Base-by-base conservation (phyloP, 2,329 filamentous ascomycete genomes). In the Talaromyces amestolkiae region DNA sequence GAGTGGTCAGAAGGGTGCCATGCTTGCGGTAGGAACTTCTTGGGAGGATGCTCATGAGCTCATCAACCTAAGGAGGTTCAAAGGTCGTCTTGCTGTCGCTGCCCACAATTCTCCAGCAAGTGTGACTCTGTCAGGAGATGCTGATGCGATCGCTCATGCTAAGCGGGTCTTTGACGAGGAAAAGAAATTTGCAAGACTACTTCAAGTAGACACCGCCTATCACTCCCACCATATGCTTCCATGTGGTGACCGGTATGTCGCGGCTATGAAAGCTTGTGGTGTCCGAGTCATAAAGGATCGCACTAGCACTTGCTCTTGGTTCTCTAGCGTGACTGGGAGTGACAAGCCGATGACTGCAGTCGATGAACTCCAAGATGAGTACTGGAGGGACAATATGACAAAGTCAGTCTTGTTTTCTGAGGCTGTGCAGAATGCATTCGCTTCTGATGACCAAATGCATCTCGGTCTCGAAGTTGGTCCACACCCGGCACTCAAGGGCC, bases 41-140 rank as follows among this genome's bases (percentile, higher is more conserved):
- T 15, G 56, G 6, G 71, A 73, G 8, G 69, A 74, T 9, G 74
- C 72, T 1, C 37, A 66, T 8, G 67, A 67, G 7, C 39, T 72
- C 6, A 35, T 22, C 17, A 31, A 66, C 9, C n/a, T 61, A 1
- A n/a, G 54, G 53, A 39, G 63, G 3, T 63, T 56, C 45, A 53
- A 43, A 13, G n/a, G 68, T 9, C 64, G 70, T 2, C 24, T 75
- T 7, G 19, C 47, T 3, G 67, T 78, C 17, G 76, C 75, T 3
- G 74, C 73, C 7, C 10, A 33, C 60, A 83, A 83, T 66, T 75
- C 73, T 43, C 73, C 78, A 0, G 41, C 65, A 1, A 78, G 73
- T 45, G 69, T 81, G 0, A 83, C 80, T 0, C 31, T 81, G 0
- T 80, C 79, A 7, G 81, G 81, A 0, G 77, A 81, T 61, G 63